Conservation (phyloP, 345 rosid genomes). For the Gossypium stocksii region DNA sequence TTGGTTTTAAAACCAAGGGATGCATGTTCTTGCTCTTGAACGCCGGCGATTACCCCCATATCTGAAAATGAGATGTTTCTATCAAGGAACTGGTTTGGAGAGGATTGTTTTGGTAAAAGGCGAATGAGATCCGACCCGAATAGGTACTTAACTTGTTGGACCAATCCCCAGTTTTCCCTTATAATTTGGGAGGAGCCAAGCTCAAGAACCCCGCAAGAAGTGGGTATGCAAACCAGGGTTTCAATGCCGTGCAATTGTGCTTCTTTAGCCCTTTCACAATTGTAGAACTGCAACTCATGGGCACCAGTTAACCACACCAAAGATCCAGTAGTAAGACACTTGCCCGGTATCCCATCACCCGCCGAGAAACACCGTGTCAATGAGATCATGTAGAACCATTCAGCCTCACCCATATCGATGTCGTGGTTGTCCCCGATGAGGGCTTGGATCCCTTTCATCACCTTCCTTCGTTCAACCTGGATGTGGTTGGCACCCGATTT, state of each 20-base stretch:
- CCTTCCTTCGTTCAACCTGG: constrained; percentile 26
- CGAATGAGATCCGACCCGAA: constrained; percentile 38
- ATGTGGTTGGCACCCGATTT: background rate
- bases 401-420: constrained; percentile 36
- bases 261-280: constrained; percentile 58
- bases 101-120: constrained; percentile 4
- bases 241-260: constrained; percentile 57
- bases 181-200: constrained; percentile 46
- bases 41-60: constrained; percentile 46
- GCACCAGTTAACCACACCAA: constrained; percentile 55
- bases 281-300: constrained; percentile 41
- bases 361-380: constrained; percentile 46
- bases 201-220: constrained; percentile 56
- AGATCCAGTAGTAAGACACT: constrained; percentile 44
- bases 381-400: constrained; percentile 69
- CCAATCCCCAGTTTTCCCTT: constrained; percentile 44
- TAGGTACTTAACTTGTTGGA: constrained; percentile 50
- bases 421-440: constrained; percentile 25
- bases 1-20: constrained; percentile 2
- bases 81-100: constrained; percentile 28
- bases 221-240: constrained; percentile 59
- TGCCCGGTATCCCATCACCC: constrained; percentile 48
- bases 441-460: constrained; percentile 34
- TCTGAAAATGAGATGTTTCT: constrained; percentile 52
- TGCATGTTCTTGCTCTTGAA: constrained; percentile 29